A percentile compares a stretch with the other conserved stretches of the same genome.
These are phyloP conservation scores for Lasiosphaeria hispida DNA, from an alignment of 495 filamentous ascomycete genomes.

Conservation along the genomic window DNA sequence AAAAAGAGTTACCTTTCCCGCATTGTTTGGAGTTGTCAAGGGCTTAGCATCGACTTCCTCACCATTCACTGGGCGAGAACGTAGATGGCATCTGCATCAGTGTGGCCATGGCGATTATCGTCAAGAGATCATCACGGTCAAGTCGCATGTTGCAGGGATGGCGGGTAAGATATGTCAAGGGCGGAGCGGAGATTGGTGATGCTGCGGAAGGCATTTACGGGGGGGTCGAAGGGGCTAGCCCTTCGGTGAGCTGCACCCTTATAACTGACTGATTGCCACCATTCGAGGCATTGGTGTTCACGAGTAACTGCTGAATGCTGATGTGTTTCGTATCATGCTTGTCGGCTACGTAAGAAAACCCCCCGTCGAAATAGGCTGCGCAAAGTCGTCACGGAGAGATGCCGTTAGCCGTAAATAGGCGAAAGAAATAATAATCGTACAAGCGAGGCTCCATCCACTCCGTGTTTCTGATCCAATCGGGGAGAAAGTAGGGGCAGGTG, in stretches of 20 bases:
- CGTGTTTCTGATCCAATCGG: slow-evolving; percentile 31
- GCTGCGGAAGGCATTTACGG: slow-evolving; percentile 15
- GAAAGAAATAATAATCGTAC: slow-evolving; percentile 37
- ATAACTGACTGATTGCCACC: slow-evolving; percentile 13
- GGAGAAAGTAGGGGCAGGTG: slow-evolving; percentile 22
- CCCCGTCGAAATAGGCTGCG: slow-evolving; percentile 25
- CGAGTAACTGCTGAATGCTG: slow-evolving; percentile 27
- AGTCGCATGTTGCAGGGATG: slow-evolving; percentile 22
- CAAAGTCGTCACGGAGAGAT: slow-evolving; percentile 34
- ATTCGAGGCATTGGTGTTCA: slow-evolving; percentile 24
- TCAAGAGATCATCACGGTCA: slow-evolving; percentile 16
- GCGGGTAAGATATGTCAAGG: slow-evolving; percentile 12
- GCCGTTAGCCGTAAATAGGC: slow-evolving; percentile 32
- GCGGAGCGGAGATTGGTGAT: slow-evolving; percentile 9
- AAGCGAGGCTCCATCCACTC: slow-evolving; percentile 34
- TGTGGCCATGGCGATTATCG: slow-evolving; percentile 1
- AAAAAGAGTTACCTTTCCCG: slow-evolving; percentile 3
- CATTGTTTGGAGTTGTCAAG: not conserved
- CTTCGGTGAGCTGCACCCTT: slow-evolving; percentile 6
- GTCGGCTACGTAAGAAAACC: slow-evolving; percentile 36
- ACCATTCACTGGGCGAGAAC: not conserved
- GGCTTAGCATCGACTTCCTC: not conserved
- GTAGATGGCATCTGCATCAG: not conserved
- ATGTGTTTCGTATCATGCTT: slow-evolving; percentile 33
- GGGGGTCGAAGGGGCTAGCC: slow-evolving; percentile 7